A percentile compares a stretch with the other conserved stretches of the same genome.
Conservation (phyloP, 805 yeast species). For the Torulaspora gathmanii region DNA sequence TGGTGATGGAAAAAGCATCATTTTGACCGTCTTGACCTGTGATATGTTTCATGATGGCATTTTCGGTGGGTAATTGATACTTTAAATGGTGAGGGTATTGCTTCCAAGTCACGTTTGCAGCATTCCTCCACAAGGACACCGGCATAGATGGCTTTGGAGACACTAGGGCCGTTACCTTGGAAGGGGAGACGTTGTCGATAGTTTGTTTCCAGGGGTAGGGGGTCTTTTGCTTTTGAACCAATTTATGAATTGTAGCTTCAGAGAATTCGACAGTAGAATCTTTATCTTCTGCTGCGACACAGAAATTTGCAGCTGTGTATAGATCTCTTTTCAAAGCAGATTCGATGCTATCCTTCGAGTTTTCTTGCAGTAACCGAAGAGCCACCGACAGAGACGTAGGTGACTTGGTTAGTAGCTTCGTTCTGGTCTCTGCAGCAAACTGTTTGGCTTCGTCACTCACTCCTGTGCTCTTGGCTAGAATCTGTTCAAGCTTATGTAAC, state of each 20-base stretch:
- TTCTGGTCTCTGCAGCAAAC: conserved; percentile 59
- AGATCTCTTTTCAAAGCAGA: conserved; percentile 70
- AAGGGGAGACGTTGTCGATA: conserved; percentile 20
- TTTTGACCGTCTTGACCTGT: conserved; percentile 61
- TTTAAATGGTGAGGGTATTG: conserved; percentile 39
- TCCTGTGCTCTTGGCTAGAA: conserved; percentile 47
- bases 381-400: conserved; percentile 75
- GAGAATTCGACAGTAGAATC: conserved; percentile 50
- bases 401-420: conserved; percentile 60
- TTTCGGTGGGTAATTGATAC: conserved; percentile 77
- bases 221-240: conserved; percentile 54
- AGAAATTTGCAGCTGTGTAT: conserved; percentile 70
- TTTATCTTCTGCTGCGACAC: conserved; percentile 40
- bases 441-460: conserved; percentile 51
- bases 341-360: conserved; percentile 52
- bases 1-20: conserved; percentile 63
- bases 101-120: conserved; percentile 38
- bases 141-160: conserved; percentile 35
- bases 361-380: conserved; percentile 60
- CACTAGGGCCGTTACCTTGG: conserved; percentile 21
- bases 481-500: conserved; percentile 45
- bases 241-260: conserved; percentile 59
- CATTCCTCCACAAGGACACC: conserved; percentile 29
- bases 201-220: conserved; percentile 48
- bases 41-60: conserved; percentile 58